A percentile compares a stretch with the other conserved stretches of the same genome.
These are phyloP conservation scores for Malus orientalis DNA, from an alignment of 306 rosid species.

Conservation along the genomic window DNA sequence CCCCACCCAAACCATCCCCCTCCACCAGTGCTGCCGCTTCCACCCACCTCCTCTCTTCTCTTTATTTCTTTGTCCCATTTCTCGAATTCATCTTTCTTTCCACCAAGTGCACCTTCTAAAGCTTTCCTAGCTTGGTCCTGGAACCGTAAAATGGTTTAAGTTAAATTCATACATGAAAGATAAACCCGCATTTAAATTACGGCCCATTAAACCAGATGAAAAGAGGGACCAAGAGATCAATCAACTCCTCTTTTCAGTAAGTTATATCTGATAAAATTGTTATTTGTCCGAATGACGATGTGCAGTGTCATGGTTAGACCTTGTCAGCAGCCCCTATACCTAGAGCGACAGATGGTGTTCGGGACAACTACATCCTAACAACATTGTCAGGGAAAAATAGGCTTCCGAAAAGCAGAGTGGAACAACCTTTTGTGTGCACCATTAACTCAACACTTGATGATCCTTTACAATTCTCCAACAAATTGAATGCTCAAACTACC, in stretches of 20 bases:
- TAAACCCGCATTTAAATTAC: neutral
- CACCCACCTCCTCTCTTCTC: conserved; percentile 73
- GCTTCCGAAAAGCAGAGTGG: neutral
- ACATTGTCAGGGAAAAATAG: neutral
- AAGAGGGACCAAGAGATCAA: neutral
- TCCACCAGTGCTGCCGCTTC: conserved; percentile 73
- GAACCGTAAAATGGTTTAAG: conserved; percentile 4
- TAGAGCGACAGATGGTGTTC: neutral
- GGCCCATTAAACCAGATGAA: neutral
- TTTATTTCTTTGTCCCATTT: conserved; percentile 92
- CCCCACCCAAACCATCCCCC: conserved; percentile 97
- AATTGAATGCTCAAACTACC: neutral
- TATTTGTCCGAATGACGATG: neutral
- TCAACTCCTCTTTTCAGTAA: neutral
- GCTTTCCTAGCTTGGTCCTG: conserved; percentile 95
- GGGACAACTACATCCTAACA: neutral
- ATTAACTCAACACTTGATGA: neutral
- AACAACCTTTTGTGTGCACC: neutral
- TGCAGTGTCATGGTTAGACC: neutral
- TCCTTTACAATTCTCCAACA: neutral
- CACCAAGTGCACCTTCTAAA: conserved; percentile 90
- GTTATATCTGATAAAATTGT: neutral
- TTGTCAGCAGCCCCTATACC: neutral
- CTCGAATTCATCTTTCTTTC: conserved; percentile 77
- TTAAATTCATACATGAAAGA: neutral